Evolutionary conservation across 164 flowering plant genomes (phyloP).

Genomic region (Vitis amurensis): DNA sequence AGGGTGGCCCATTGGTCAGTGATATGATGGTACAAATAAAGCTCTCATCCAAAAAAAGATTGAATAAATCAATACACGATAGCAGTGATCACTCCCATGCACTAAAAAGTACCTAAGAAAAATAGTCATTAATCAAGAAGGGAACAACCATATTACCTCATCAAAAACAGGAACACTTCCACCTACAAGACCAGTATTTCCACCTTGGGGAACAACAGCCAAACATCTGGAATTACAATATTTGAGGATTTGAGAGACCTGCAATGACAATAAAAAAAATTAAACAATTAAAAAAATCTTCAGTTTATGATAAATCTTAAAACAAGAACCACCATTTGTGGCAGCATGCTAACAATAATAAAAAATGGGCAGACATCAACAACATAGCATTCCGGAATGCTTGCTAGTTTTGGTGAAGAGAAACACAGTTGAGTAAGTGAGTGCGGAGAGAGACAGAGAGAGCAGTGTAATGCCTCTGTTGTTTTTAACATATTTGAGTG

Average conservation of each 20-base stretch:
- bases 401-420: no score
- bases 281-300: neutral
- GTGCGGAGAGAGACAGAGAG: no score
- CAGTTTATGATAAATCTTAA: neutral
- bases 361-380: no score
- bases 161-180: conserved; percentile 99
- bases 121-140: neutral
- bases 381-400: no score
- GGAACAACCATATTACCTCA: conserved; percentile 54
- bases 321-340: no score
- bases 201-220: conserved; percentile 99
- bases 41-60: neutral
- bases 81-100: neutral
- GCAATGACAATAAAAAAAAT: conserved; percentile 9
- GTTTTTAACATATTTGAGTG: no score
- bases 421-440: no score
- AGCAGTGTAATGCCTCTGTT: no score
- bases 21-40: neutral
- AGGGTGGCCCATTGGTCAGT: neutral
- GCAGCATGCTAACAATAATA: no score
- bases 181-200: conserved; percentile 98
- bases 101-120: neutral
- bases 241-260: conserved; percentile 82
- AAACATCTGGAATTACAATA: conserved; percentile 81
- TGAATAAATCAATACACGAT: neutral